Evolutionary conservation across 257 asterid species (phyloP).

Genomic region (Fraxinus americana): DNA sequence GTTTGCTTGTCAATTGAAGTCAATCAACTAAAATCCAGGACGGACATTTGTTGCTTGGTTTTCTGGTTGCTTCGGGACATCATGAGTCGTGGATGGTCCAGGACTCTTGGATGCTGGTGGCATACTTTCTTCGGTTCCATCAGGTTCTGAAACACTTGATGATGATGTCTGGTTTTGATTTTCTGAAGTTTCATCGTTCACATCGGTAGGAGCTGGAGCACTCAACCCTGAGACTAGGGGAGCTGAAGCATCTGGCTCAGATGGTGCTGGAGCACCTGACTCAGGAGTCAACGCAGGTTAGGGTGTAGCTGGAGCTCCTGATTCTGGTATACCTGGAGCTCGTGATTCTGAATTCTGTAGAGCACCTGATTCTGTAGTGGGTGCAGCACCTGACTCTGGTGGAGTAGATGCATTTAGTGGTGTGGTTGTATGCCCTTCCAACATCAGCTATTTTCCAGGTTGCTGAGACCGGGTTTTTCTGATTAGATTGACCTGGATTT

Average conservation of each 20-base stretch:
- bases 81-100: conserved; percentile 23
- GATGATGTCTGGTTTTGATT: conserved; percentile 37
- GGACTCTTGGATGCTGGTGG: conserved; percentile 34
- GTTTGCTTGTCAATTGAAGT: conserved; percentile 54
- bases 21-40: conserved; percentile 65
- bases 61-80: conserved; percentile 36
- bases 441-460: conserved; percentile 65
- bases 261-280: conserved; percentile 27
- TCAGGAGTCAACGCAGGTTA: conserved; percentile 42
- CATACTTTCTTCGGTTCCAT: conserved; percentile 32
- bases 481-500: conserved; percentile 83
- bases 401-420: conserved; percentile 40
- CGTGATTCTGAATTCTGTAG: conserved; percentile 30
- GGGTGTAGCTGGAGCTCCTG: conserved; percentile 31
- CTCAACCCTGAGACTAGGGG: conserved; percentile 30
- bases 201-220: conserved; percentile 26
- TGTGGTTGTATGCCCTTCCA: conserved; percentile 62
- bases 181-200: conserved; percentile 39
- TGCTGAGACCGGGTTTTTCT: conserved; percentile 58
- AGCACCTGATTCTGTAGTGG: too few species aligned
- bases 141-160: conserved; percentile 38
- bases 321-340: conserved; percentile 33
- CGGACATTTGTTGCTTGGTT: conserved; percentile 44
- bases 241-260: conserved; percentile 38
- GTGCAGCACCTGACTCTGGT: too few species aligned